A percentile compares a stretch with the other conserved stretches of the same genome.
These are phyloP conservation scores for Penicillium lividum DNA, from an alignment of 495 filamentous ascomycete genomes.

Conservation along the genomic window DNA sequence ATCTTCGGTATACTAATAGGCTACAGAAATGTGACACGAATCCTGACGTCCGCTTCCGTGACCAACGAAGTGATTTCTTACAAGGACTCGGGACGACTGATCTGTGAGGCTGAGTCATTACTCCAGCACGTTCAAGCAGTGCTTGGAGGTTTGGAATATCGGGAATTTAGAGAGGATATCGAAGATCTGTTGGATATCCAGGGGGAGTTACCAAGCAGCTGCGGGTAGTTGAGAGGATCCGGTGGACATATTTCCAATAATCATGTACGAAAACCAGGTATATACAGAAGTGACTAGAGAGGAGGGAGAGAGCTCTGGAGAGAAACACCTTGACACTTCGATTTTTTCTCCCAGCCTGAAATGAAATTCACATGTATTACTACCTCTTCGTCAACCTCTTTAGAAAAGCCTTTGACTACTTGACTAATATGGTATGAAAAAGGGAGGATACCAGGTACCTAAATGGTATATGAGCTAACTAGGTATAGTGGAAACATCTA, in stretches of 20 bases:
- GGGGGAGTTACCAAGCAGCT: constrained; percentile 69
- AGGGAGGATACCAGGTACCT: no score
- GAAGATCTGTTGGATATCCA: constrained; percentile 78
- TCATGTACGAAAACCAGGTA: not conserved
- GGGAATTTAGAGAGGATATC: constrained; percentile 83
- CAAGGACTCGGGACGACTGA: constrained; percentile 84
- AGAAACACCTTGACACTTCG: not conserved
- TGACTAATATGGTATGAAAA: no score
- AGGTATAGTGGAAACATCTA: no score
- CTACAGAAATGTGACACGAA: constrained; percentile 74
- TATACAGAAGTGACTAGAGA: not conserved
- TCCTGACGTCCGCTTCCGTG: constrained; percentile 63
- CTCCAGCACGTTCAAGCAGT: constrained; percentile 62
- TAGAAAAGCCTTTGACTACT: no score
- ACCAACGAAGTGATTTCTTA: constrained; percentile 71
- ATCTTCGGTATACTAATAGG: constrained; percentile 3
- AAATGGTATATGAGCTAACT: no score
- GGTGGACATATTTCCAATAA: constrained; percentile 77
- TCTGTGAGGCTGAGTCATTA: constrained; percentile 84
- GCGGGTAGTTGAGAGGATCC: constrained; percentile 74
- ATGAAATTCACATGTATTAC: no score
- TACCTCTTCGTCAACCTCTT: no score
- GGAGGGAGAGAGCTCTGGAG: not conserved
- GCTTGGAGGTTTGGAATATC: constrained; percentile 68
- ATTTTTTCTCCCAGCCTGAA: no score